Evolutionary conservation across 2,329 filamentous ascomycete species (phyloP).

Genomic region (Cryphonectria japonica): DNA sequence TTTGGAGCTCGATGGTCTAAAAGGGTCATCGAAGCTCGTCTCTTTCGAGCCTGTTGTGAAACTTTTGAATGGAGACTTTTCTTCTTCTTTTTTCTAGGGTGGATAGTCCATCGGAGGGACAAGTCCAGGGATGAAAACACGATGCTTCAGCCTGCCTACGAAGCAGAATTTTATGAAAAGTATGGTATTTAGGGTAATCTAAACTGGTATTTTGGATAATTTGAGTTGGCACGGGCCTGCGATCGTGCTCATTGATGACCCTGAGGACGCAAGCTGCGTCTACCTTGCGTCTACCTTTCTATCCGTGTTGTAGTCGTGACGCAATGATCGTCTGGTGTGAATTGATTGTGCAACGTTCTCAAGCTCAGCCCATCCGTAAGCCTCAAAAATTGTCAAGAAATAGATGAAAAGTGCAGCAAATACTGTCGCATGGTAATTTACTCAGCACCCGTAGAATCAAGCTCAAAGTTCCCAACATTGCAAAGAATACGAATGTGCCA

Average conservation of each 20-base stretch:
- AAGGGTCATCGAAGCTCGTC: not conserved
- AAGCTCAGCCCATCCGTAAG: not conserved
- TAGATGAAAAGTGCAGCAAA: not conserved
- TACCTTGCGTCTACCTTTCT: not conserved
- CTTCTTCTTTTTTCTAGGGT: not conserved
- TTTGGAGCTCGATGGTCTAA: not conserved
- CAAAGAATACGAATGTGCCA: not conserved
- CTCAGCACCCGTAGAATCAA: not conserved
- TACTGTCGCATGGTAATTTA: not conserved
- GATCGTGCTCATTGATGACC: not conserved
- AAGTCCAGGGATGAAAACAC: not conserved
- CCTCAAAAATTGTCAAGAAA: not conserved
- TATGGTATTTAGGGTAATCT: not conserved
- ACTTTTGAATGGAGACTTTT: not conserved
- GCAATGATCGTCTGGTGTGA: not conserved
- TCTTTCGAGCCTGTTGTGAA: not conserved
- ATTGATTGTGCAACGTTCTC: not conserved
- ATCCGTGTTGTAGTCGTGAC: not conserved
- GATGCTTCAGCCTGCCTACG: not conserved
- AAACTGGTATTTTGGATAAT: not conserved
- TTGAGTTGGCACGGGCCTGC: not conserved
- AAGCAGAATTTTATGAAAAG: not conserved
- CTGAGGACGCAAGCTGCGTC: not conserved
- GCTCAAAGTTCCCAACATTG: not conserved
- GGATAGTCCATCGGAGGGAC: not conserved